Percentiles rank a stretch among this genome's conserved stretches.
Conservation (phyloP, 2,329 filamentous ascomycete species). For the Penicillium janthinellum region DNA sequence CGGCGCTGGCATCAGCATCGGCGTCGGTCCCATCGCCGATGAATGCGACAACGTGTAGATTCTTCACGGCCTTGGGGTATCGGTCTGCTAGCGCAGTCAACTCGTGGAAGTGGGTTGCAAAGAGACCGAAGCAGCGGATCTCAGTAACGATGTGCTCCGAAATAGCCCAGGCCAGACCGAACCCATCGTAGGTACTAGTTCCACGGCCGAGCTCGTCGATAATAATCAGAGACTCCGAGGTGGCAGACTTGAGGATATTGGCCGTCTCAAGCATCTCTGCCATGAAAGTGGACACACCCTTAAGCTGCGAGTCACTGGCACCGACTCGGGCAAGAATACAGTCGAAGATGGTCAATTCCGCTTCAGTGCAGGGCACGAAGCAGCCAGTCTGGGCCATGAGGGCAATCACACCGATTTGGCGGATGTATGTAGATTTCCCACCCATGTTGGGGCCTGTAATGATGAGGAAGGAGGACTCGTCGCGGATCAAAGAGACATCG, state of each 20-base stretch:
- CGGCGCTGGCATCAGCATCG: constrained; percentile 38
- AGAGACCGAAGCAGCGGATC: constrained; percentile 91
- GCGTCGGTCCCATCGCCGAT: constrained; percentile 63
- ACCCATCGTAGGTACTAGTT: constrained; percentile 97
- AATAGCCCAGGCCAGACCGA: constrained; percentile 98
- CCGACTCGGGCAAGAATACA: constrained; percentile 95
- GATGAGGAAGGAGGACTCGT: constrained; percentile 85
- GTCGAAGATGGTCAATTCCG: constrained; percentile 94
- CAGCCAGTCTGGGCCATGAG: constrained; percentile 96
- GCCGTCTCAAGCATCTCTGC: constrained; percentile 99
- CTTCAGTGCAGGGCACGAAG: constrained; percentile 89
- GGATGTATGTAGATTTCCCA: constrained; percentile 97
- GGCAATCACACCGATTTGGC: constrained; percentile 94
- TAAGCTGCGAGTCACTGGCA: constrained; percentile 93
- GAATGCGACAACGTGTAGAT: constrained; percentile 94
- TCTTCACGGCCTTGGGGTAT: constrained; percentile 78
- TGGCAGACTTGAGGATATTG: constrained; percentile 97
- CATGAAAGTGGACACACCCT: constrained; percentile 99
- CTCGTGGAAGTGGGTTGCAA: constrained; percentile 98
- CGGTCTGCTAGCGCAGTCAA: constrained; percentile 86
- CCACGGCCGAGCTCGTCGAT: constrained; percentile 97
- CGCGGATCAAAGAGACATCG: constrained; percentile 79
- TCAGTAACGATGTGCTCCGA: constrained; percentile 96
- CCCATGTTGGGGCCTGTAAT: constrained; percentile 99
- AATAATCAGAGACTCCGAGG: constrained; percentile 92